A percentile compares a stretch with the other conserved stretches of the same genome.
Conservation (phyloP, 306 rosid genomes). For the Vigna nakashimae region DNA sequence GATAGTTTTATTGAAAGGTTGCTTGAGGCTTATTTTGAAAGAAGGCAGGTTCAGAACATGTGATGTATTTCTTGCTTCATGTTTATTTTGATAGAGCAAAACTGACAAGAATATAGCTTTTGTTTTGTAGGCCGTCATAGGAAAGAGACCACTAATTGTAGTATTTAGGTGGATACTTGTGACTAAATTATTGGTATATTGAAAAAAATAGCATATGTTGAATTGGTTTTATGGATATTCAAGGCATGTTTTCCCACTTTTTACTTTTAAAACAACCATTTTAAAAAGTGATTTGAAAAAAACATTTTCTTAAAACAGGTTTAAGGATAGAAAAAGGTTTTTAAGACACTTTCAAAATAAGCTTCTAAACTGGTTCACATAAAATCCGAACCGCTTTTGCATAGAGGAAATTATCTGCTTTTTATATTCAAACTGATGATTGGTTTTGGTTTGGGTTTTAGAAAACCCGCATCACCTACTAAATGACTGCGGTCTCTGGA, state of each 20-base stretch:
- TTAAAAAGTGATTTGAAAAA: too few species aligned
- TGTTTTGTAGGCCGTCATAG: neutral
- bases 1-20: neutral
- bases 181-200: neutral
- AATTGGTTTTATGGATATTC: neutral
- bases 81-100: constrained; percentile 7
- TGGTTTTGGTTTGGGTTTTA: neutral
- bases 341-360: neutral
- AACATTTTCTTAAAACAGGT: neutral
- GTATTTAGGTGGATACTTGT: neutral
- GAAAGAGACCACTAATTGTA: neutral
- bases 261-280: neutral
- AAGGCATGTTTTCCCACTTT: neutral
- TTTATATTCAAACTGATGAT: neutral
- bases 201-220: neutral
- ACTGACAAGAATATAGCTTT: neutral
- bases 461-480: too few species aligned
- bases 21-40: neutral
- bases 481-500: too few species aligned
- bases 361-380: too few species aligned
- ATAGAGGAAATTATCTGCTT: neutral
- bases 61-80: neutral
- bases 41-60: neutral
- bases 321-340: neutral
- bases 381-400: neutral